A percentile compares a stretch with the other conserved stretches of the same genome.
Conservation (phyloP, 2,329 filamentous ascomycete genomes). For the Venturiaceae sp. region DNA sequence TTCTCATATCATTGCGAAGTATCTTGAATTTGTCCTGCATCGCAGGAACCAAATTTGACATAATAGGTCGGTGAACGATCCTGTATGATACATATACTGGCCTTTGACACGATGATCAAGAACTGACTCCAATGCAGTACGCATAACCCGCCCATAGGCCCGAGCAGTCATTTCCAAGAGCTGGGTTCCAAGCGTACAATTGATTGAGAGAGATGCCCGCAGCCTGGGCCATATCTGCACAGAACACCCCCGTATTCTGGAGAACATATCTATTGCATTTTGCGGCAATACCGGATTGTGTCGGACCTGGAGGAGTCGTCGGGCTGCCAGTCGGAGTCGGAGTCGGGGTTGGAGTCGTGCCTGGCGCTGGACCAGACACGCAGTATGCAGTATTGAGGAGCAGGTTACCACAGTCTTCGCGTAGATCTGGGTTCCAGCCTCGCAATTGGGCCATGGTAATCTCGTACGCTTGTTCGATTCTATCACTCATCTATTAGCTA, state of each 20-base stretch:
- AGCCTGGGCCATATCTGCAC: neutral
- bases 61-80: too few species aligned
- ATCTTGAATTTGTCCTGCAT: too few species aligned
- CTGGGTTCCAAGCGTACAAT: neutral
- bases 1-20: too few species aligned
- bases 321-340: too few species aligned
- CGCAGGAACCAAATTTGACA: too few species aligned
- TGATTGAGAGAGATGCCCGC: neutral
- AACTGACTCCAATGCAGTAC: slow-evolving; percentile 4
- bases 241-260: neutral
- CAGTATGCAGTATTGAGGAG: neutral
- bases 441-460: neutral
- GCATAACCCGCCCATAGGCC: neutral
- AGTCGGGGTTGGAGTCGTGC: neutral
- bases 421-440: neutral
- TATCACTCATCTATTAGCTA: too few species aligned
- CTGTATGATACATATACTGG: too few species aligned
- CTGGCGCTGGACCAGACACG: neutral
- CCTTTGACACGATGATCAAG: too few species aligned
- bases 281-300: neutral
- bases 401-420: neutral
- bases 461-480: neutral
- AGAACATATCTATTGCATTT: neutral
- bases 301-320: neutral
- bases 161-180: neutral